phyloP scores from a whole-genome alignment of 2,329 filamentous ascomycete species.

The Alternaria angustiovoidea region DNA sequence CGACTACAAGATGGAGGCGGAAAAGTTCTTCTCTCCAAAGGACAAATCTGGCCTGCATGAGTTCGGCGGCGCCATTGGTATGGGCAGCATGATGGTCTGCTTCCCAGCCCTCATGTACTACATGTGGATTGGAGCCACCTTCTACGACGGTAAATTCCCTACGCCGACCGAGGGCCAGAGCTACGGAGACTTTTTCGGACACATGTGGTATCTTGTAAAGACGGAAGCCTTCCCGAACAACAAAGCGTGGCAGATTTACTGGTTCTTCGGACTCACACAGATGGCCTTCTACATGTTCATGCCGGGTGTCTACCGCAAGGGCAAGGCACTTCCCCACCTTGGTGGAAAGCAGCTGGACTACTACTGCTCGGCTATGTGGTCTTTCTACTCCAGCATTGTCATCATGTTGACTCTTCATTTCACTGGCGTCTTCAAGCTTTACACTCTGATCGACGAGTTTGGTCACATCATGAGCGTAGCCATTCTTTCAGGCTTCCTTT shows the following conservation, averaged over 20 bases:
- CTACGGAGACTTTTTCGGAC: conserved; percentile 72
- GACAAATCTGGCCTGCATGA: conserved; percentile 68
- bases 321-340: conserved; percentile 84
- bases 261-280: conserved; percentile 89
- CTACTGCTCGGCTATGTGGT: conserved; percentile 90
- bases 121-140: conserved; percentile 97
- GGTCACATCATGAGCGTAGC: conserved; percentile 91
- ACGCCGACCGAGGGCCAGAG: conserved; percentile 70
- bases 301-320: conserved; percentile 86
- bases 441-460: conserved; percentile 94
- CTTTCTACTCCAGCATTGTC: conserved; percentile 85
- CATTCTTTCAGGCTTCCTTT: conserved; percentile 87
- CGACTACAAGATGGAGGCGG: conserved; percentile 43
- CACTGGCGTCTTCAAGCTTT: conserved; percentile 84
- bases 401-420: conserved; percentile 78
- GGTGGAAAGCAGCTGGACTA: conserved; percentile 88
- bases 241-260: conserved; percentile 92
- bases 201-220: conserved; percentile 77
- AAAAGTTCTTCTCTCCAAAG: conserved; percentile 45
- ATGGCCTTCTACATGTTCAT: conserved; percentile 82
- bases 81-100: conserved; percentile 83
- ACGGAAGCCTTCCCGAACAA: conserved; percentile 83
- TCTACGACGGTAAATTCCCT: conserved; percentile 87
- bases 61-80: conserved; percentile 87
- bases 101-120: conserved; percentile 99